Evolutionary conservation across 306 rosid genomes (phyloP).

Genomic region (Heteromeles arbutifolia): DNA sequence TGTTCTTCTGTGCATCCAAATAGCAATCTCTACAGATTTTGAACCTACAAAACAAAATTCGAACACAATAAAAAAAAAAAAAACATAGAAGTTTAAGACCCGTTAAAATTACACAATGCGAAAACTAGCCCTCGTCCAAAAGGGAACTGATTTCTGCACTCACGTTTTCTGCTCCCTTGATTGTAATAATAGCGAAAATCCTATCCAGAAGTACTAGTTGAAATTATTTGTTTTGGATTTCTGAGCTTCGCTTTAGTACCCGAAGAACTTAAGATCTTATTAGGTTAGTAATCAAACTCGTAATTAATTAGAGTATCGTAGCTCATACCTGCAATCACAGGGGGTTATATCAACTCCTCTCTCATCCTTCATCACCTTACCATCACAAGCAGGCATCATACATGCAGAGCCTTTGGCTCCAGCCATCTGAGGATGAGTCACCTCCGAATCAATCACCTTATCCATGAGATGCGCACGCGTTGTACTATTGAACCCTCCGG

Average conservation of each 20-base stretch:
- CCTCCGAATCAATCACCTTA: conserved; percentile 84
- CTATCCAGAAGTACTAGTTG: too few species aligned
- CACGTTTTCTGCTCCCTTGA: too few species aligned
- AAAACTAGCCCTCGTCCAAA: background rate
- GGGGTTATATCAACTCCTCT: conserved; percentile 75
- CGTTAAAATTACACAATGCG: background rate
- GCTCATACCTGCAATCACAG: conserved; percentile 77
- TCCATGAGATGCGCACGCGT: conserved; percentile 91
- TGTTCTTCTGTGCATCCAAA: conserved; percentile 66
- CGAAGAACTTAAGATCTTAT: background rate
- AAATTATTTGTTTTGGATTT: background rate
- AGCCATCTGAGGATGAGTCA: conserved; percentile 88
- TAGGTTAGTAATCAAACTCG: background rate
- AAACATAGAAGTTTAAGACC: background rate
- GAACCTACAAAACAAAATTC: conserved; percentile 38
- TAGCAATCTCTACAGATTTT: conserved; percentile 86
- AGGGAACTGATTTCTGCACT: too few species aligned
- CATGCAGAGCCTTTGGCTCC: conserved; percentile 87
- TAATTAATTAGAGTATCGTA: background rate
- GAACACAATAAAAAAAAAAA: background rate
- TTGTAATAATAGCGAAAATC: too few species aligned
- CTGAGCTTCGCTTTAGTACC: background rate
- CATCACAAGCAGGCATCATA: conserved; percentile 65
- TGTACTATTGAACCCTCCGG: conserved; percentile 85
- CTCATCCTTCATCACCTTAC: conserved; percentile 86